These are phyloP conservation scores for Rhododendron simsii DNA, from an alignment of 148 eudicot species.

Conservation along the genomic window DNA sequence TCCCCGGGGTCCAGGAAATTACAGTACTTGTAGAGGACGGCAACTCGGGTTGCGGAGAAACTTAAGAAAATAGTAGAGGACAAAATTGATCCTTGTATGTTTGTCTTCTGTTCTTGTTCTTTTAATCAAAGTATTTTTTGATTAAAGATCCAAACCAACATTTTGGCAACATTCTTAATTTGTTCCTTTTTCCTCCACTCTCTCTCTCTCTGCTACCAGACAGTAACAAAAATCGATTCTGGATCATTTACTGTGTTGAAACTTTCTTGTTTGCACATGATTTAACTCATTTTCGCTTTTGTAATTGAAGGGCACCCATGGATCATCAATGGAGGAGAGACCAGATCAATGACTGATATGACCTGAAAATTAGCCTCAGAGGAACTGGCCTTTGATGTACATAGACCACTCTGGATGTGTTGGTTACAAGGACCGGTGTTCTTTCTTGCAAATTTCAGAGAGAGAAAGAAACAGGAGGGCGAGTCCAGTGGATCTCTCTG, in stretches of 20 bases:
- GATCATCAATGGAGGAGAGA: constrained; percentile 61
- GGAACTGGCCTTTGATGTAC: neutral
- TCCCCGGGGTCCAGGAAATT: neutral
- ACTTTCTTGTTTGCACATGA: neutral
- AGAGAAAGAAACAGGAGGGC: neutral
- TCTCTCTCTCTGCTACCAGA: neutral
- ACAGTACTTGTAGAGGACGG: neutral
- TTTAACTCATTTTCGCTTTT: neutral
- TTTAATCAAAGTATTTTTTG: neutral
- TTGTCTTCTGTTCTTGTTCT: neutral
- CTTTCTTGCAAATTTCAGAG: neutral
- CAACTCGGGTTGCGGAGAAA: neutral
- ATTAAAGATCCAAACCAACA: neutral
- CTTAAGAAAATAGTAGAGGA: neutral
- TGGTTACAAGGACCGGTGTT: neutral
- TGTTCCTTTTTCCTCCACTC: neutral
- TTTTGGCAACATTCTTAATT: neutral
- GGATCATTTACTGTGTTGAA: neutral
- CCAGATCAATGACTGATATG: constrained; percentile 21
- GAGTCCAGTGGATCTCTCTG: neutral
- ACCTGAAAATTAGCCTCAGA: constrained; percentile 10
- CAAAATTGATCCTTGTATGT: neutral
- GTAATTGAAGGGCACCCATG: constrained; percentile 71
- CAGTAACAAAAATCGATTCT: neutral
- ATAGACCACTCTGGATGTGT: neutral